These are phyloP conservation scores for Limnomonas spitsbergensis DNA, from an alignment of 139 green algal species.

Conservation along the genomic window DNA sequence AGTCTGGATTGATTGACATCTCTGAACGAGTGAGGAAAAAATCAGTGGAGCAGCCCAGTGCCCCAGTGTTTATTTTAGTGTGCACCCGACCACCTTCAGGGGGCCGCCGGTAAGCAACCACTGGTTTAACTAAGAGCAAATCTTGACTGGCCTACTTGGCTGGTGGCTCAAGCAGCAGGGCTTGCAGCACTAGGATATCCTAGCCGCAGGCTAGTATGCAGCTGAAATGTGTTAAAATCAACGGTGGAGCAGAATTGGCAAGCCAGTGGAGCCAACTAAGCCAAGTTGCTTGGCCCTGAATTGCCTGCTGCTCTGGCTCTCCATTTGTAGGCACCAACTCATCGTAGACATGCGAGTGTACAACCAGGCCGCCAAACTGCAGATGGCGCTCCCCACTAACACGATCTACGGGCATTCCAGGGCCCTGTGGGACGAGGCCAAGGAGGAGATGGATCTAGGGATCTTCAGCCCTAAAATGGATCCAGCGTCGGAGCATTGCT, in stretches of 20 bases:
- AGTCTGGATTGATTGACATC: not conserved
- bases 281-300: no score
- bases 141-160: no score
- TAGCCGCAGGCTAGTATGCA: no score
- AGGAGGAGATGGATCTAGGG: conserved; percentile 4
- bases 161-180: no score
- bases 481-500: not conserved
- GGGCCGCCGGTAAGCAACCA: no score
- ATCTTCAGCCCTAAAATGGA: conserved; percentile 12
- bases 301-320: not conserved
- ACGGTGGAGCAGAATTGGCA: no score
- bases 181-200: no score
- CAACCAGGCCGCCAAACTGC: not conserved
- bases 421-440: conserved; percentile 16
- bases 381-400: not conserved
- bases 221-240: no score
- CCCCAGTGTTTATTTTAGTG: not conserved
- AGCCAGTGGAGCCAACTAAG: no score
- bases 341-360: not conserved
- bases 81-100: no score
- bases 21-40: not conserved
- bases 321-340: conserved; percentile 3
- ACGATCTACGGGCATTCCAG: conserved; percentile 10
- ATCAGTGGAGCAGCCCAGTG: not conserved
- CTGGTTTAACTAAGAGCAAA: no score